These are phyloP conservation scores for Lodderomyces oxycetoniae DNA, from an alignment of 1,139 yeast species.

Conservation along the genomic window DNA sequence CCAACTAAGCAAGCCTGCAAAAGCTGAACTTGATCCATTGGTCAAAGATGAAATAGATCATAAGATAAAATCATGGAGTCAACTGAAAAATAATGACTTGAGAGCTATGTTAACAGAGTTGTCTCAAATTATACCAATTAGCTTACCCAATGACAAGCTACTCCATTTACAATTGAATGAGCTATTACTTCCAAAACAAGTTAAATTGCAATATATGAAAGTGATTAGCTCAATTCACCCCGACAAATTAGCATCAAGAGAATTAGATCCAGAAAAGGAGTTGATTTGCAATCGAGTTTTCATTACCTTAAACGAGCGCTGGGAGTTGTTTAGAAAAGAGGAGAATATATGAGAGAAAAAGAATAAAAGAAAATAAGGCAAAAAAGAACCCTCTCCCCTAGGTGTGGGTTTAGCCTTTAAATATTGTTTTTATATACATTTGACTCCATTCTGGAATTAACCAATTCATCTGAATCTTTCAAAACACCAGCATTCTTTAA, in stretches of 20 bases:
- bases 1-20: conserved; percentile 17
- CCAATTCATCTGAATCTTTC: conserved; percentile 32
- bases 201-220: conserved; percentile 81
- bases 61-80: conserved; percentile 48
- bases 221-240: conserved; percentile 95
- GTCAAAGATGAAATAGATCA: conserved; percentile 13
- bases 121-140: conserved; percentile 53
- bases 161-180: conserved; percentile 50
- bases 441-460: conserved; percentile 27
- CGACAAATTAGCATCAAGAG: conserved; percentile 58
- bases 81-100: conserved; percentile 72
- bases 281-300: conserved; percentile 88
- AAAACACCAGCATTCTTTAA: conserved; percentile 60
- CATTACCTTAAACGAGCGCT: conserved; percentile 75
- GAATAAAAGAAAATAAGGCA: conserved; percentile 5
- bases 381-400: neutral
- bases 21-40: conserved; percentile 24
- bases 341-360: conserved; percentile 20
- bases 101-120: conserved; percentile 69
- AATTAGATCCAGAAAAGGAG: conserved; percentile 19
- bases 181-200: conserved; percentile 85
- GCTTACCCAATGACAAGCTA: conserved; percentile 41
- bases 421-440: conserved; percentile 20
- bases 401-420: conserved; percentile 1
- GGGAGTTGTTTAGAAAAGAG: conserved; percentile 75